A percentile compares a stretch with the other conserved stretches of the same genome.
Evolutionary conservation across 495 filamentous ascomycete genomes (phyloP).

Genomic region (Tuber magnatum): DNA sequence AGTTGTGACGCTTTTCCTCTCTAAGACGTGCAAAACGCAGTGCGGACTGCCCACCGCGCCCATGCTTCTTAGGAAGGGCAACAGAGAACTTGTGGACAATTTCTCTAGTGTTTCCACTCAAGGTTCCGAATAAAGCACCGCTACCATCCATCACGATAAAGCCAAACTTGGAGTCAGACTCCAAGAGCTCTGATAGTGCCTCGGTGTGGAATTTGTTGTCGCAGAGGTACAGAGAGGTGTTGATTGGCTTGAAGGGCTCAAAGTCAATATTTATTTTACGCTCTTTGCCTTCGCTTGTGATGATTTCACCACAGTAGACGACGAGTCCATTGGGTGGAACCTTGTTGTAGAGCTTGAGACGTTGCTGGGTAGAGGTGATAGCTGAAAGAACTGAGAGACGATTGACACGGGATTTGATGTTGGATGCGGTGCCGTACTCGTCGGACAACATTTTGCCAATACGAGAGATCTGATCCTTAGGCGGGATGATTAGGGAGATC

Average conservation of each 20-base stretch:
- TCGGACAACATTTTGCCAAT: slow-evolving; percentile 99
- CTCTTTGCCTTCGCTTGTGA: slow-evolving; percentile 96
- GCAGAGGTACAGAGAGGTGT: slow-evolving; percentile 96
- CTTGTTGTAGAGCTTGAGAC: slow-evolving; percentile 97
- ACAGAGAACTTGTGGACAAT: slow-evolving; percentile 96
- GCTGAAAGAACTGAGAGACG: slow-evolving; percentile 93
- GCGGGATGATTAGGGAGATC: slow-evolving; percentile 98
- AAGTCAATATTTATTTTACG: slow-evolving; percentile 99
- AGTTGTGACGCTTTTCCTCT: slow-evolving; percentile 99
- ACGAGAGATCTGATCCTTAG: slow-evolving; percentile 95
- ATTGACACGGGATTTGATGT: slow-evolving; percentile 99
- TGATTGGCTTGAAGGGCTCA: slow-evolving; percentile 99
- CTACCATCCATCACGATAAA: slow-evolving; percentile 99
- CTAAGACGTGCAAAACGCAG: slow-evolving; percentile 97
- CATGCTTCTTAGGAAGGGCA: slow-evolving; percentile 98
- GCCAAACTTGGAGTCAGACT: slow-evolving; percentile 97
- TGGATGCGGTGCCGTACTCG: slow-evolving; percentile 98
- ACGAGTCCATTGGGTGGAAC: slow-evolving; percentile 95
- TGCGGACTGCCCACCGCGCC: slow-evolving; percentile 97
- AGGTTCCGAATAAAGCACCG: slow-evolving; percentile 89
- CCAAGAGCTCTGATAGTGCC: slow-evolving; percentile 87
- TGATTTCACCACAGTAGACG: slow-evolving; percentile 99
- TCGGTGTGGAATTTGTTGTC: slow-evolving; percentile 99
- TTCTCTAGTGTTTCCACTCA: slow-evolving; percentile 93
- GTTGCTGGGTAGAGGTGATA: slow-evolving; percentile 97